Evolutionary conservation across 805 yeast species (phyloP).

Genomic region (Ogataea corticis): DNA sequence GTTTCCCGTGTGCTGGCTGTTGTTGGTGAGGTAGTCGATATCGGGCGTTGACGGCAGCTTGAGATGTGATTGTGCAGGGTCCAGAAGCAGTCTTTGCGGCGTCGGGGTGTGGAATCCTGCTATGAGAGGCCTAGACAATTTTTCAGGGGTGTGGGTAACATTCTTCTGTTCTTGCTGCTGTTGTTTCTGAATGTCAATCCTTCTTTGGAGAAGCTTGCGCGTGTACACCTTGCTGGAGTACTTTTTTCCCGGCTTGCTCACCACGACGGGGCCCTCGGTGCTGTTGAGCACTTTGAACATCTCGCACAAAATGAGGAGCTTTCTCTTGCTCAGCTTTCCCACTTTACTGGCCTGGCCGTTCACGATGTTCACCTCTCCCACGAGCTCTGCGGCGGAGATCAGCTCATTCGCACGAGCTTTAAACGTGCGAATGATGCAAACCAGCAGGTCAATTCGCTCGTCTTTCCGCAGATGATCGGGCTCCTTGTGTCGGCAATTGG

Average conservation of each 20-base stretch:
- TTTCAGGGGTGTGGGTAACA: conserved; percentile 5
- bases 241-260: conserved; percentile 34
- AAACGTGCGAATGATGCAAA: conserved; percentile 37
- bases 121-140: neutral
- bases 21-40: conserved; percentile 7
- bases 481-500: conserved; percentile 55
- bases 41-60: conserved; percentile 10
- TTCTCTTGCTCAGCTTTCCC: conserved; percentile 26
- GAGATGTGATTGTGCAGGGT: conserved; percentile 10
- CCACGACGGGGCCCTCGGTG: conserved; percentile 15
- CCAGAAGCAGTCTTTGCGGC: conserved; percentile 7
- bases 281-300: conserved; percentile 27
- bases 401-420: conserved; percentile 22
- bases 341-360: conserved; percentile 15
- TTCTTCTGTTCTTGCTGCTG: conserved; percentile 1
- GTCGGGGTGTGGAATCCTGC: conserved; percentile 19
- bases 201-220: conserved; percentile 14
- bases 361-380: conserved; percentile 24
- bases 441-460: conserved; percentile 54
- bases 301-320: conserved; percentile 23
- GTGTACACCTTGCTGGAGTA: conserved; percentile 30
- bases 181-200: conserved; percentile 4
- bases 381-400: conserved; percentile 22
- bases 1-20: conserved; percentile 4
- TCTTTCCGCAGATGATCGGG: conserved; percentile 70